Evolutionary conservation across 2,329 filamentous ascomycete species (phyloP), one percentile per base, ranked within the genome.

Genomic region (Coniochaeta sp.): DNA sequence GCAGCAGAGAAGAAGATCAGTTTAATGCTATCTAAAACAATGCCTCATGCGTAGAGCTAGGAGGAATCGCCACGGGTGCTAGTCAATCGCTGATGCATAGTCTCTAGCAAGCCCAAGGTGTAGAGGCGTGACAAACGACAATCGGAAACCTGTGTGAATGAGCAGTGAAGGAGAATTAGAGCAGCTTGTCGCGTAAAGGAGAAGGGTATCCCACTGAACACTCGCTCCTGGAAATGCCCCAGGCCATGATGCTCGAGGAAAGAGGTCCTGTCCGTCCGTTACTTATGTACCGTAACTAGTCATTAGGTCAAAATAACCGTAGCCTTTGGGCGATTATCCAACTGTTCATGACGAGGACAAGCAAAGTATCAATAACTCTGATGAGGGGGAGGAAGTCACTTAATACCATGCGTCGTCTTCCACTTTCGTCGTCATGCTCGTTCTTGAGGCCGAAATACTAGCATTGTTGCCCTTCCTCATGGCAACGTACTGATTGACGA

Each of bases 401-500:
- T 16, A 55, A 31, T 16, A 12, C 43, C 55, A 26, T 60, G 52
- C 26, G 38, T 57, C 55, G n/a, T 59, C 62, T 7, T 57, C 61
- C 12, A 54, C 55, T 1, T n/a, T 36, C 56, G 1, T 50, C 40
- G 17, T 52, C 24, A 2, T 26, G 58, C 6, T 28, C 58, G 12
- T 61, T 62, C 19, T 64, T 26, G 19, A 47, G 43, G 5, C 24
- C 62, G 1, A 60, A 57, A 36, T 65, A 66, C 56, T 68, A 60
- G 0, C 64, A 64, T 22, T 63, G 64, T 22, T 63, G 61, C 0
- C 63, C 61, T 34, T 67, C 64, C 61, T 9, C 38, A 62, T 52
- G 2, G 67, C 67, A 1, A 67, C 31, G 28, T 64, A 67, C 63
- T 68, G 67, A 61, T 65, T 67, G 14, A 65, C 61, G n/a, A 68